Percentiles rank a stretch among this genome's conserved stretches.
These are phyloP conservation scores for Dichotomopilus funicola DNA, from an alignment of 2,329 filamentous ascomycete species.

Conservation along the genomic window DNA sequence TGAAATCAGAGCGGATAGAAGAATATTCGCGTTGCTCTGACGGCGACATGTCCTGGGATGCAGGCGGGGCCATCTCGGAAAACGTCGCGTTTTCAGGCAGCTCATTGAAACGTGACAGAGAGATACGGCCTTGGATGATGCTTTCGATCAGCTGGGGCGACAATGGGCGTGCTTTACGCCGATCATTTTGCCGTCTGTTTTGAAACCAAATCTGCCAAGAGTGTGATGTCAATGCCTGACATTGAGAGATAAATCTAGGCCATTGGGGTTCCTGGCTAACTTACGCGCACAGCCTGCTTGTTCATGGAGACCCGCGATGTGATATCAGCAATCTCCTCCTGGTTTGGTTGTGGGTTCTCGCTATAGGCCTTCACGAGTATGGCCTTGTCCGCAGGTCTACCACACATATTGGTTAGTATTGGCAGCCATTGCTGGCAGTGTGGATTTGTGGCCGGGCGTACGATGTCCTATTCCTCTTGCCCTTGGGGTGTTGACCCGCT, in stretches of 20 bases:
- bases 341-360: slow-evolving; percentile 85
- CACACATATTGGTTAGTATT: slow-evolving; percentile 19
- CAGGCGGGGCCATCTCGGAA: neutral
- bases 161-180: slow-evolving; percentile 79
- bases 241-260: neutral
- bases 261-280: slow-evolving; percentile 26
- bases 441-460: slow-evolving; percentile 35
- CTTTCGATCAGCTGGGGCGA: slow-evolving; percentile 68
- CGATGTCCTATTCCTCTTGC: slow-evolving; percentile 58
- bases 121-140: slow-evolving; percentile 49
- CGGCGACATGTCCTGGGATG: slow-evolving; percentile 12
- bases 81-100: slow-evolving; percentile 27
- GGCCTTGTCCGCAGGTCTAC: slow-evolving; percentile 78
- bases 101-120: slow-evolving; percentile 44
- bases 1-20: slow-evolving; percentile 13
- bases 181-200: slow-evolving; percentile 86
- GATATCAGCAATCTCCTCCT: slow-evolving; percentile 75
- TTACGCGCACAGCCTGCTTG: slow-evolving; percentile 94
- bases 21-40: slow-evolving; percentile 8
- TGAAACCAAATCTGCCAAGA: slow-evolving; percentile 86
- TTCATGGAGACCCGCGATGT: slow-evolving; percentile 80
- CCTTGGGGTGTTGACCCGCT: slow-evolving; percentile 49
- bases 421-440: slow-evolving; percentile 5
- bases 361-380: slow-evolving; percentile 81
- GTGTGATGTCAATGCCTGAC: slow-evolving; percentile 7